A percentile compares a stretch with the other conserved stretches of the same genome.
phyloP scores from a whole-genome alignment of 2,329 filamentous ascomycete genomes.

The Aureobasidium sp. region DNA sequence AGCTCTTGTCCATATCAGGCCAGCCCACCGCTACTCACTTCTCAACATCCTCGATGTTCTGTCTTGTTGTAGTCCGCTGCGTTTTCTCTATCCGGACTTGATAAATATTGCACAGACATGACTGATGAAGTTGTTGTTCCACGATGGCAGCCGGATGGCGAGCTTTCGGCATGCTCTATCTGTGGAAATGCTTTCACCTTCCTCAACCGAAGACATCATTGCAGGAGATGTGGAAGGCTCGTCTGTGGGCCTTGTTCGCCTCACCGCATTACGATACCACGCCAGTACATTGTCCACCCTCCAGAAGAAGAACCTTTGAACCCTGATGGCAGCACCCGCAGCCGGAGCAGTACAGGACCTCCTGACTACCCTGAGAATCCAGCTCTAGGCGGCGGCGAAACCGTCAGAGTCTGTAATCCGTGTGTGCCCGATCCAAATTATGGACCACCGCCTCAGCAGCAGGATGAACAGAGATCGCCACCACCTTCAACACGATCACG shows the following conservation, averaged over 20 bases:
- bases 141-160: slow-evolving; percentile 79
- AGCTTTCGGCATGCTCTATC: slow-evolving; percentile 77
- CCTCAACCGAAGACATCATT: slow-evolving; percentile 86
- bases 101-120: background rate
- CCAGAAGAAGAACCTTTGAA: slow-evolving; percentile 36
- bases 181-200: slow-evolving; percentile 73
- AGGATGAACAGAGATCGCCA: slow-evolving; percentile 6
- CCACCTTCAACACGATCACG: slow-evolving; percentile 15
- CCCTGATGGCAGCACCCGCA: slow-evolving; percentile 32
- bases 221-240: slow-evolving; percentile 87
- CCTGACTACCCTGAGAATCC: slow-evolving; percentile 32
- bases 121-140: slow-evolving; percentile 51
- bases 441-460: slow-evolving; percentile 15
- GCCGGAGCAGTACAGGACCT: slow-evolving; percentile 28
- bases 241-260: slow-evolving; percentile 87
- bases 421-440: slow-evolving; percentile 56
- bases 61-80: background rate
- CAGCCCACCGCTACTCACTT: slow-evolving; percentile 1
- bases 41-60: background rate
- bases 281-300: slow-evolving; percentile 83
- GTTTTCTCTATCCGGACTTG: background rate
- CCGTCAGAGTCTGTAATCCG: slow-evolving; percentile 63
- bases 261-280: slow-evolving; percentile 87
- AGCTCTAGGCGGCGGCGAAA: slow-evolving; percentile 55
- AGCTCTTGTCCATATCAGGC: background rate